Conservation (phyloP, 441 rosid species). For the Viola pubescens region DNA sequence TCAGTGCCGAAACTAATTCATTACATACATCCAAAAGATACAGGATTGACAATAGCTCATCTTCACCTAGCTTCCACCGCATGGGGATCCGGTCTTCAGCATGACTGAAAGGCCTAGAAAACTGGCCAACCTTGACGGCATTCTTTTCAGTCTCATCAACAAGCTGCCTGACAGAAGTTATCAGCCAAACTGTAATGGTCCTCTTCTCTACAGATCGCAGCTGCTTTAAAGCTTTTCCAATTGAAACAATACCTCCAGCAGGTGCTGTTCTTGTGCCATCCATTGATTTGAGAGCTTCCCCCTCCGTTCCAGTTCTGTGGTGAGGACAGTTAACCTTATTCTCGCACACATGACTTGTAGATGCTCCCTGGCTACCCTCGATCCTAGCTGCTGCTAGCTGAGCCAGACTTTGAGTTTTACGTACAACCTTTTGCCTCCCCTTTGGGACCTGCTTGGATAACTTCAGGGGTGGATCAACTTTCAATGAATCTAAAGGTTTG, state of each 20-base stretch:
- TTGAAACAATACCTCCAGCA: slow-evolving; percentile 54
- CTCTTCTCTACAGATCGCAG: slow-evolving; percentile 78
- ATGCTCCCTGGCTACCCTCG: slow-evolving; percentile 98
- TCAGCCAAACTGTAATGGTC: slow-evolving; percentile 72
- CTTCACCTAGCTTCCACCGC: slow-evolving; percentile 94
- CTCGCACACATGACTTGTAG: slow-evolving; percentile 95
- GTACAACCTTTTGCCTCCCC: slow-evolving; percentile 85
- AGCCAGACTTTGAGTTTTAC: slow-evolving; percentile 85
- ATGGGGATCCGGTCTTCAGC: slow-evolving; percentile 52
- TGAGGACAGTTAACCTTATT: slow-evolving; percentile 49
- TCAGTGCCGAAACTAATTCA: slow-evolving; percentile 72
- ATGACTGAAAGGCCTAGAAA: slow-evolving; percentile 44
- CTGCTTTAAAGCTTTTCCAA: slow-evolving; percentile 74
- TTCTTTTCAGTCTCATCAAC: slow-evolving; percentile 77
- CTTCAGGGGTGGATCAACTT: slow-evolving; percentile 63
- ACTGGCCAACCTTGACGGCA: slow-evolving; percentile 53
- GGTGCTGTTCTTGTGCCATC: slow-evolving; percentile 46
- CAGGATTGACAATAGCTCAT: slow-evolving; percentile 69
- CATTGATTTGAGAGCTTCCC: slow-evolving; percentile 45
- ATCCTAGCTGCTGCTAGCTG: slow-evolving; percentile 94
- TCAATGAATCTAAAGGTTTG: slow-evolving; percentile 47
- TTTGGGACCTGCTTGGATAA: slow-evolving; percentile 64
- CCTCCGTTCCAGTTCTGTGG: slow-evolving; percentile 26
- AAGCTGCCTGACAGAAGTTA: slow-evolving; percentile 61
- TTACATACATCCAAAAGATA: slow-evolving; percentile 74